Evolutionary conservation across 352 stramenopile genomes (phyloP).

Genomic region (Phytopythium aichiense): DNA sequence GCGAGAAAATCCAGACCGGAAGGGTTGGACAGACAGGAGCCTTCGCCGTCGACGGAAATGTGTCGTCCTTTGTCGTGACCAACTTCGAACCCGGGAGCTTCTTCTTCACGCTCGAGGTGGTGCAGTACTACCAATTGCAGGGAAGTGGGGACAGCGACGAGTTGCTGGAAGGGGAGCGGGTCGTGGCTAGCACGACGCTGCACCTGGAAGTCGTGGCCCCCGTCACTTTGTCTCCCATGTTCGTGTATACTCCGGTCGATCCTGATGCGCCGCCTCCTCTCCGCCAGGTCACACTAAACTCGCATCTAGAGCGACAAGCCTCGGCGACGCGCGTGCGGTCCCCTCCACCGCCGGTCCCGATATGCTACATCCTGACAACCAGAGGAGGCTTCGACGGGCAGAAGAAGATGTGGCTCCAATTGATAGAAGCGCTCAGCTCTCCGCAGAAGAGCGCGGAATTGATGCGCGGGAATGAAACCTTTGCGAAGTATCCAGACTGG

Average conservation of each 20-base stretch:
- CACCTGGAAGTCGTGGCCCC: constrained; percentile 47
- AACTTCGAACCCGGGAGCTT: constrained; percentile 38
- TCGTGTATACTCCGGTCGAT: not conserved
- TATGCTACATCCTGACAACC: constrained; percentile 37
- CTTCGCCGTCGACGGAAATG: not conserved
- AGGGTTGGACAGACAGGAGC: constrained; percentile 8
- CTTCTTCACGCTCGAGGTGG: constrained; percentile 41
- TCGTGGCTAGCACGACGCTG: constrained; percentile 13
- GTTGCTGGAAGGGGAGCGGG: not conserved
- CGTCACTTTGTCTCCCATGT: constrained; percentile 13
- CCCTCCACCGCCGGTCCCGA: constrained; percentile 6
- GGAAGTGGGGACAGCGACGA: not conserved
- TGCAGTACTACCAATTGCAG: not conserved
- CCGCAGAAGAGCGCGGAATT: not conserved
- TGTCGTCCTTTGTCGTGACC: constrained; percentile 14
- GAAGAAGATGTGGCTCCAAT: constrained; percentile 58
- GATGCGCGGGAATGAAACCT: not conserved
- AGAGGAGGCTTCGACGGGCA: constrained; percentile 41
- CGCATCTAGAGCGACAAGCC: not conserved
- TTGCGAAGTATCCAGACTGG: not conserved
- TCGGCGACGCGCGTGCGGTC: not conserved
- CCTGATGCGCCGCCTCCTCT: not conserved
- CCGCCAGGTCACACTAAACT: not conserved
- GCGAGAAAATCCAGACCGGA: constrained; percentile 21
- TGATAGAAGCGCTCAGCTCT: constrained; percentile 29